Percentiles rank a stretch among this genome's conserved stretches.
Evolutionary conservation across 768 basidiomycete genomes (phyloP).

Genomic region (Lactifluus piperatus): DNA sequence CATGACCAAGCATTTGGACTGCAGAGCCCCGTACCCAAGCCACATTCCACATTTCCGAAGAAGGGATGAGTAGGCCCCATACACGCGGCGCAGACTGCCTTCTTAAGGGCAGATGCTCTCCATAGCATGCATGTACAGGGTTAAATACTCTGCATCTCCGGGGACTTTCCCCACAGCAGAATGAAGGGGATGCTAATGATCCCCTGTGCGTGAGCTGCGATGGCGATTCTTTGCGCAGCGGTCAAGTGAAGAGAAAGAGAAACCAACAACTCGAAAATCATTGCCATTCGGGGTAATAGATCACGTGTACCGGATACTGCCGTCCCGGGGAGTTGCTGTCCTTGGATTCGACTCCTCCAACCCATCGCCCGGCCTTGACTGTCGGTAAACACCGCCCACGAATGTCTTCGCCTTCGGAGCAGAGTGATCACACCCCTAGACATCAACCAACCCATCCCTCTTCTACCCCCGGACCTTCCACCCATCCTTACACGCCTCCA

Average conservation of each 20-base stretch:
- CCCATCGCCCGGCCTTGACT: not conserved
- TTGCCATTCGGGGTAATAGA: no score
- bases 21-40: constrained; percentile 23
- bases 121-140: constrained; percentile 34
- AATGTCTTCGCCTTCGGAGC: constrained; percentile 7
- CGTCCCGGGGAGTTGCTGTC: not conserved
- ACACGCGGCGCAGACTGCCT: constrained; percentile 41
- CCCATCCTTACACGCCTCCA: not conserved
- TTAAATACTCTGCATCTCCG: constrained; percentile 73
- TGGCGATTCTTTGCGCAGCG: constrained; percentile 74
- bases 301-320: constrained; percentile 14
- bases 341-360: not conserved
- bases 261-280: not conserved
- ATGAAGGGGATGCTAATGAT: constrained; percentile 34
- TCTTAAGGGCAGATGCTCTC: constrained; percentile 73
- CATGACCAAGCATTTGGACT: constrained; percentile 36
- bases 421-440: not conserved
- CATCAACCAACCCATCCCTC: not conserved
- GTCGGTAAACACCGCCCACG: not conserved
- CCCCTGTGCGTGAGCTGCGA: constrained; percentile 77
- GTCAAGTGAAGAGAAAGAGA: constrained; percentile 24
- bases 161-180: constrained; percentile 90
- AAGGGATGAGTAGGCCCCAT: constrained; percentile 23
- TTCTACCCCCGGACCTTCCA: not conserved
- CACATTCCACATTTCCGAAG: constrained; percentile 13